Evolutionary conservation across 148 eudicot species (phyloP), one percentile per base, ranked within the genome.

Genomic region (Mesembryanthemum crystallinum): DNA sequence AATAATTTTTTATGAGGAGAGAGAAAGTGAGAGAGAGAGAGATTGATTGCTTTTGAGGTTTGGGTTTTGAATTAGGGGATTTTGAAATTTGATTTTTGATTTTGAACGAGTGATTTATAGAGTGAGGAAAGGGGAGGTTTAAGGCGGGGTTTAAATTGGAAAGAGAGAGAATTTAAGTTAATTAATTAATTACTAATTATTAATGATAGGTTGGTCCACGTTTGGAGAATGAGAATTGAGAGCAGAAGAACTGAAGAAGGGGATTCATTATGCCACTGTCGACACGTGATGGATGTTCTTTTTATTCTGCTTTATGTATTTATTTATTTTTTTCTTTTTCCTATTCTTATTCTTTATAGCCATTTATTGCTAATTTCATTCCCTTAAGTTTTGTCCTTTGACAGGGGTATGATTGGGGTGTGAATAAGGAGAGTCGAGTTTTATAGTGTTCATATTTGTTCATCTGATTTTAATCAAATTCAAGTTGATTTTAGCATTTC

Each of bases 141-240:
- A 25, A 62, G 66, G 66, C 66, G 66, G 66, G 66, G 66, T 28
- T 62, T 62, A 59, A 23, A 59, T 23, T 62, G 21, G 21, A 30
- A 30, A 62, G 64, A 27, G 43, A 39, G 43, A 39, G 43, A 39
- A 9, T 5, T 39, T 39, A 39, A 9, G 9, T 39, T 39, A 39
- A n/a, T n/a, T n/a, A n/a, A n/a, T n/a, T n/a, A n/a, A n/a, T n/a
- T n/a, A n/a, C n/a, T n/a, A n/a, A 57, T 57, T 21, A 57, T n/a
- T 52, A n/a, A 21, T 57, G 61, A 57, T 21, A 27, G 61, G 24
- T 21, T 52, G 57, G 57, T 52, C 57, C 57, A 52, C 57, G 57
- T 52, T 52, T 52, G 12, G 3, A 21, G 61, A 57, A 57, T 57
- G 61, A 57, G 61, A n/a, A n/a, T n/a, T n/a, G n/a, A n/a, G n/a